These are phyloP conservation scores for Scleroderma bovista DNA, from an alignment of 768 basidiomycete species.

Conservation along the genomic window DNA sequence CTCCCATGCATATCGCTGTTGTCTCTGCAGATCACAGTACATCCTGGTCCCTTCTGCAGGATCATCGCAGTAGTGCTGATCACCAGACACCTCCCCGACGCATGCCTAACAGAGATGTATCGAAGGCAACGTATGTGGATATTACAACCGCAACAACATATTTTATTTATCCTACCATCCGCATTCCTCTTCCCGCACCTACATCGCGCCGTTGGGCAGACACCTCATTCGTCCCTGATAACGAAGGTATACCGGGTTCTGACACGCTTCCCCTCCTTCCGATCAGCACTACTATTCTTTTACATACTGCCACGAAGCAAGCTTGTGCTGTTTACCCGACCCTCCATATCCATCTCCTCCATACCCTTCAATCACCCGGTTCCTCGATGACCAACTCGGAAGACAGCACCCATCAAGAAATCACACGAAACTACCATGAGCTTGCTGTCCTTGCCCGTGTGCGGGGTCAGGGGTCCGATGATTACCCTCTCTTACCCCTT, in stretches of 20 bases:
- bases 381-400: slow-evolving; percentile 34
- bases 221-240: slow-evolving; percentile 30
- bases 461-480: slow-evolving; percentile 35
- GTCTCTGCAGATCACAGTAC: slow-evolving; percentile 54
- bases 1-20: slow-evolving; percentile 54
- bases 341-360: slow-evolving; percentile 57
- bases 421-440: slow-evolving; percentile 65
- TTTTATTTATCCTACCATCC: slow-evolving; percentile 38
- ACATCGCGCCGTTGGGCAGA: slow-evolving; percentile 23
- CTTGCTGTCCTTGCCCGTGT: slow-evolving; percentile 54
- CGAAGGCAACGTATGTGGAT: slow-evolving; percentile 30
- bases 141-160: slow-evolving; percentile 41
- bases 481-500: slow-evolving; percentile 56
- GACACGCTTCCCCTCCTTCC: slow-evolving; percentile 46
- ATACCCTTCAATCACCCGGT: slow-evolving; percentile 37
- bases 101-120: slow-evolving; percentile 24
- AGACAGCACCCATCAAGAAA: slow-evolving; percentile 40
- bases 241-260: slow-evolving; percentile 15
- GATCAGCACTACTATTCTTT: slow-evolving; percentile 49
- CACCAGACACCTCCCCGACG: slow-evolving; percentile 25
- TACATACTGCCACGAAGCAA: slow-evolving; percentile 46
- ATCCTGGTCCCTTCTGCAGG: slow-evolving; percentile 52
- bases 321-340: slow-evolving; percentile 38
- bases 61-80: slow-evolving; percentile 16
- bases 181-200: slow-evolving; percentile 39